These are phyloP conservation scores for Pneumocystis wakefieldiae DNA, from an alignment of 1,139 yeast species.

Conservation along the genomic window DNA sequence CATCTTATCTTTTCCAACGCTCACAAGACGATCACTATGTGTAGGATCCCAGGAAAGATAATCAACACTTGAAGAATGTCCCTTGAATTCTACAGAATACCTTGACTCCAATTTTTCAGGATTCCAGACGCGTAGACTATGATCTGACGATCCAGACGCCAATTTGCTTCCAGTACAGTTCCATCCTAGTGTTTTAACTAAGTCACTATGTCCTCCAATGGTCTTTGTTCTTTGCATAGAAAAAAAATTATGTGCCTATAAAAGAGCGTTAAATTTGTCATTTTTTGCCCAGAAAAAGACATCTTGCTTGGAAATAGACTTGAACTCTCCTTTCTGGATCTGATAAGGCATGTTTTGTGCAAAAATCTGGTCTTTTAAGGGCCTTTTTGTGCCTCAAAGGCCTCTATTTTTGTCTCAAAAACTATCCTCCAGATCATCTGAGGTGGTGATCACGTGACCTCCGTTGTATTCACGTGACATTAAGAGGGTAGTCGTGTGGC, in stretches of 20 bases:
- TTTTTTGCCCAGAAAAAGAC: background rate
- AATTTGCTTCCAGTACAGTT: slow-evolving; percentile 15
- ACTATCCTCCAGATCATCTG: too few relatives aligned
- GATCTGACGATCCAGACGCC: slow-evolving; percentile 12
- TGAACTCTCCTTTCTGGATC: background rate
- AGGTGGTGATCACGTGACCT: too few relatives aligned
- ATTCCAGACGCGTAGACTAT: slow-evolving; percentile 15
- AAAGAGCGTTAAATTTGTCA: background rate
- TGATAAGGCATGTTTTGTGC: background rate
- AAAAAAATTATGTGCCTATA: background rate
- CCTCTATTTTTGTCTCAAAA: too few relatives aligned
- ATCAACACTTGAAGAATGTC: slow-evolving; percentile 12
- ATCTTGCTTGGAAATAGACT: background rate
- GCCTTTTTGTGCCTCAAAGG: too few relatives aligned
- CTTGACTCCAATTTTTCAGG: slow-evolving; percentile 14
- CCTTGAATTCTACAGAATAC: slow-evolving; percentile 13
- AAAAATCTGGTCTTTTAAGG: background rate
- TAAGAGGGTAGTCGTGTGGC: too few relatives aligned
- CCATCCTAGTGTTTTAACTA: slow-evolving; percentile 14
- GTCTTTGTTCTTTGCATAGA: slow-evolving; percentile 1
- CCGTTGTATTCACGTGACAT: too few relatives aligned
- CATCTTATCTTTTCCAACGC: slow-evolving; percentile 14
- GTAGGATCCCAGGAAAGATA: slow-evolving; percentile 16
- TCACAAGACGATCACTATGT: slow-evolving; percentile 13
- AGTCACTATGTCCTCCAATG: slow-evolving; percentile 29